Percentiles rank a stretch among this genome's conserved stretches.
Evolutionary conservation across 495 filamentous ascomycete species (phyloP).

Genomic region (Aspergillus diversus): DNA sequence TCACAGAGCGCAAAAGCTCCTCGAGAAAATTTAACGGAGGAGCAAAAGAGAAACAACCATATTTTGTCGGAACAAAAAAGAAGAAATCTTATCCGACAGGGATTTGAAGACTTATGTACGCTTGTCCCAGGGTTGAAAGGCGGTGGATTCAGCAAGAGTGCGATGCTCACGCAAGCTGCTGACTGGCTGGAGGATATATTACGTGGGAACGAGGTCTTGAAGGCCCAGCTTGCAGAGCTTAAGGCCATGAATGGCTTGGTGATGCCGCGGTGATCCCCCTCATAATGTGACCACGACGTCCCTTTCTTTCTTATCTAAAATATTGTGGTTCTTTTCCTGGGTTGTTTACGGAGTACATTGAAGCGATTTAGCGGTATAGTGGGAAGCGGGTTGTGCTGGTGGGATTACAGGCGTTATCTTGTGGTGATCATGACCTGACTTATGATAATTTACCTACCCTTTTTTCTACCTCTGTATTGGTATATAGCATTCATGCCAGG

Average conservation of each 20-base stretch:
- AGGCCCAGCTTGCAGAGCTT: conserved; percentile 47
- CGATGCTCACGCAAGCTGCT: conserved; percentile 69
- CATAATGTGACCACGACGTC: conserved; percentile 32
- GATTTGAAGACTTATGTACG: conserved; percentile 70
- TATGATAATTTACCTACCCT: conserved; percentile 9
- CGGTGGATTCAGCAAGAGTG: conserved; percentile 78
- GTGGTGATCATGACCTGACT: conserved; percentile 14
- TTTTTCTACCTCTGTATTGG: conserved; percentile 15
- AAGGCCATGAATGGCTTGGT: conserved; percentile 47
- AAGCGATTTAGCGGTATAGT: conserved; percentile 26
- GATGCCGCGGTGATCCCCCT: conserved; percentile 41
- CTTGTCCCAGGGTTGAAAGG: conserved; percentile 72
- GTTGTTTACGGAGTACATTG: conserved; percentile 15
- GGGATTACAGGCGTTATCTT: conserved; percentile 20
- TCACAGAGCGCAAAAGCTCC: conserved; percentile 48
- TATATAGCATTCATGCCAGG: conserved; percentile 8
- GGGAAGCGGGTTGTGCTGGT: conserved; percentile 16
- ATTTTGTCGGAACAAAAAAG: conserved; percentile 89
- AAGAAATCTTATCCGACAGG: conserved; percentile 74
- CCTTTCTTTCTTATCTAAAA: conserved; percentile 14
- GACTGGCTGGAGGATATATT: conserved; percentile 76
- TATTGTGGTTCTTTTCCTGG: conserved; percentile 9
- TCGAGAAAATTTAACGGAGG: conserved; percentile 79
- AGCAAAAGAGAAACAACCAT: conserved; percentile 85
- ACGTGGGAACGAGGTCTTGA: conserved; percentile 62